Evolutionary conservation across 2,329 filamentous ascomycete genomes (phyloP).

Genomic region (Colletotrichum spinosum): DNA sequence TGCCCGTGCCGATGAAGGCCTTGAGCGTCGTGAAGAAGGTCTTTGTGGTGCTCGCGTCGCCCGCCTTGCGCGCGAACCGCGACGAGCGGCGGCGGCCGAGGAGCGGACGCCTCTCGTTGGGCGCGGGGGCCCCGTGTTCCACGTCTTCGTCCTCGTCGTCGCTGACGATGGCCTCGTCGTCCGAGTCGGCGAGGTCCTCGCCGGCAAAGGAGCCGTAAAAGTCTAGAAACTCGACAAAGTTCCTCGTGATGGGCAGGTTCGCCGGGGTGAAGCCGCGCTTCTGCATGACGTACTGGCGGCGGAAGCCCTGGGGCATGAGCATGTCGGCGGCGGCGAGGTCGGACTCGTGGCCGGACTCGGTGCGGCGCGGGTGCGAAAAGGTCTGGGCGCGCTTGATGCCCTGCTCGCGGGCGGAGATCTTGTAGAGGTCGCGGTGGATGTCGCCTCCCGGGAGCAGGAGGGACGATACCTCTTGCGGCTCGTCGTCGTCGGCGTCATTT

Average conservation of each 20-base stretch:
- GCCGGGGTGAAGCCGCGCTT: slow-evolving; percentile 41
- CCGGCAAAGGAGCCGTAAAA: slow-evolving; percentile 83
- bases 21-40: slow-evolving; percentile 84
- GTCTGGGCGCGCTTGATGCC: slow-evolving; percentile 71
- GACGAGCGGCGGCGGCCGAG: slow-evolving; percentile 67
- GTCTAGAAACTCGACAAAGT: slow-evolving; percentile 81
- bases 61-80: slow-evolving; percentile 52
- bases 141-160: slow-evolving; percentile 53
- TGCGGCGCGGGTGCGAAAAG: slow-evolving; percentile 66
- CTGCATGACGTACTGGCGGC: slow-evolving; percentile 58
- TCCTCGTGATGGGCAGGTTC: slow-evolving; percentile 68
- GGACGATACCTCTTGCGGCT: slow-evolving; percentile 67
- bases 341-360: slow-evolving; percentile 38
- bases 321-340: slow-evolving; percentile 37
- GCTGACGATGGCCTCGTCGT: slow-evolving; percentile 69
- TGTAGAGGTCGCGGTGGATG: slow-evolving; percentile 83
- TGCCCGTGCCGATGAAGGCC: slow-evolving; percentile 83
- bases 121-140: slow-evolving; percentile 43
- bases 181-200: slow-evolving; percentile 72
- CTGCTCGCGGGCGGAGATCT: slow-evolving; percentile 69
- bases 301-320: slow-evolving; percentile 50
- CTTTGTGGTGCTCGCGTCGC: slow-evolving; percentile 76
- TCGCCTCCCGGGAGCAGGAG: slow-evolving; percentile 80
- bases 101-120: slow-evolving; percentile 69
- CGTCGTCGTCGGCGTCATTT: slow-evolving; percentile 42